A percentile compares a stretch with the other conserved stretches of the same genome.
Conservation (phyloP, 2,329 filamentous ascomycete species). For the Hawksworthiomyces lignivorus region DNA sequence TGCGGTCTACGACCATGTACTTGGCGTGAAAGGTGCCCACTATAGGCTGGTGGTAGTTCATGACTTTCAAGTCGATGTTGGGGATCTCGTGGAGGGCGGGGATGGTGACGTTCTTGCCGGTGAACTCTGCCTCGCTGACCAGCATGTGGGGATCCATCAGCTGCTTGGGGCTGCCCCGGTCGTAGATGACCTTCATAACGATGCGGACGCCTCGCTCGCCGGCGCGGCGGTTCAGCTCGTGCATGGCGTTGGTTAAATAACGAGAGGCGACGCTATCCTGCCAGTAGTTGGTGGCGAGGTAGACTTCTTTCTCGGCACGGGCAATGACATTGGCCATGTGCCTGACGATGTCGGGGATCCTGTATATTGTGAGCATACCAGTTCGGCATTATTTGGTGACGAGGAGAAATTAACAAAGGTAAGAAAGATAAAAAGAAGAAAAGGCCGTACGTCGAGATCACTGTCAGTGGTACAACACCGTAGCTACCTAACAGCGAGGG, state of each 20-base stretch:
- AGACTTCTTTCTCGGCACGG: conserved; percentile 63
- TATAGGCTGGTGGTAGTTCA: conserved; percentile 63
- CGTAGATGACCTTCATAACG: conserved; percentile 68
- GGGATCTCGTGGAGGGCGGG: conserved; percentile 60
- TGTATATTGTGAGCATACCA: too few relatives aligned
- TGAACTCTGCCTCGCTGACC: conserved; percentile 51
- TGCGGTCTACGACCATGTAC: conserved; percentile 68
- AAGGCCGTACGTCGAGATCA: conserved; percentile 49
- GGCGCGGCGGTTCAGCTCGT: conserved; percentile 60
- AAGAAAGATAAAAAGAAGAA: background rate
- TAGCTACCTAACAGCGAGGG: conserved; percentile 43
- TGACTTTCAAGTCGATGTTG: conserved; percentile 62
- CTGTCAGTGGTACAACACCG: conserved; percentile 59
- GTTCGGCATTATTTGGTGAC: background rate
- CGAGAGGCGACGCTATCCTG: conserved; percentile 58
- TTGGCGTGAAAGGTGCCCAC: conserved; percentile 73
- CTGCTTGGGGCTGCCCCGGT: conserved; percentile 60
- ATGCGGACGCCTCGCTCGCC: conserved; percentile 48
- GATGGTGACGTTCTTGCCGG: conserved; percentile 49
- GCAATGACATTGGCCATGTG: conserved; percentile 73
- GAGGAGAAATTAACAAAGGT: background rate
- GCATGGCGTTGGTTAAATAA: conserved; percentile 60
- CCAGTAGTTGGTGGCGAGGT: conserved; percentile 72
- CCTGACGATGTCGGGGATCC: conserved; percentile 60
- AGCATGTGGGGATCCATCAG: conserved; percentile 56